Evolutionary conservation across 2,329 filamentous ascomycete genomes (phyloP), one percentile per base, ranked within the genome.

Genomic region (Tympanopsis confertula): DNA sequence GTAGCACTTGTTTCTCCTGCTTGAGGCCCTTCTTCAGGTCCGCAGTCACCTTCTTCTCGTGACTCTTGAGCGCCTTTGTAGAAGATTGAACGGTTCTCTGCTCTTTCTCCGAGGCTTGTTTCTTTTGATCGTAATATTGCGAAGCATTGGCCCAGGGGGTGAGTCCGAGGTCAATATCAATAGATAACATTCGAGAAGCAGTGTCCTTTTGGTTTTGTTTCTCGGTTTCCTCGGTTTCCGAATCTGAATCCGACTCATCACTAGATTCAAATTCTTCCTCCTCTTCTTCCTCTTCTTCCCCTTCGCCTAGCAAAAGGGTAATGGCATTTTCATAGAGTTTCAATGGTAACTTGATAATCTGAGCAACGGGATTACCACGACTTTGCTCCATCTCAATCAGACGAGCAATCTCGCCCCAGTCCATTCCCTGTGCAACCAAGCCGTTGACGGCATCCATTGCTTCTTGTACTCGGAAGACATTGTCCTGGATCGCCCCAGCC

Each of bases 401-500:
- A 41, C 82, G 83, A 7, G 75, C 86, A 49, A 96, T 88, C 46
- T 95, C 84, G 10, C 86, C 78, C 91, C 91, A 98, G 50, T 98
- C 91, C 87, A 96, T 96, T 10, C 89, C 89, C 51, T 94, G 86
- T 4, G 76, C 76, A 42, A 98, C 76, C n/a, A 96, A 65, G 1
- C 86, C 85, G 55, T 94, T 96, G 38, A 98, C 81, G 3, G 91
- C 87, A 54, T 87, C 85, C 55, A 87, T 87, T 4, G 86, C 87
- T 60, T 96, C 91, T 54, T 94, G 84, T 0, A 96, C 88, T 37
- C 87, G 75, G 52, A 94, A 86, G 2, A 86, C 69, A 50, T 98
- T 96, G 17, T 86, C 85, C 55, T 94, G 78, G 30, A 98, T 91
- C 0, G 88, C 86, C 39, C 81, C 81, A 3, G 89, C 91, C 56